These are phyloP conservation scores for Calonectria multiphialidica DNA, from an alignment of 2,329 filamentous ascomycete species.

Conservation along the genomic window DNA sequence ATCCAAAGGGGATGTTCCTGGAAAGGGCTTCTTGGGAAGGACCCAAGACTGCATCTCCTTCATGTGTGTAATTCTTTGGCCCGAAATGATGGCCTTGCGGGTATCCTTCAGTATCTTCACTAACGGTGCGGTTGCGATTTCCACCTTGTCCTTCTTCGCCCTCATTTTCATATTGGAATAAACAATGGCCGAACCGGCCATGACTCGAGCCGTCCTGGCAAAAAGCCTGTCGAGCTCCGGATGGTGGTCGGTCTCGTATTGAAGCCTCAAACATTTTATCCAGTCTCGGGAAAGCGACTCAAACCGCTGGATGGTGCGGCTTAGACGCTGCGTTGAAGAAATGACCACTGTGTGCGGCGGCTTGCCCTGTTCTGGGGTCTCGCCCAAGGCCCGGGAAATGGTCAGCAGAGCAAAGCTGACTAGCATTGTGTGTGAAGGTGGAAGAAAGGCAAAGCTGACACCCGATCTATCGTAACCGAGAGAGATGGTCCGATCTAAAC, in stretches of 20 bases:
- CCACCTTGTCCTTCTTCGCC: slow-evolving; percentile 5
- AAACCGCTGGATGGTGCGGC: slow-evolving; percentile 26
- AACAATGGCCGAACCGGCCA: slow-evolving; percentile 24
- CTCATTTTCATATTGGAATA: slow-evolving; percentile 33
- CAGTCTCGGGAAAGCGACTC: slow-evolving; percentile 24
- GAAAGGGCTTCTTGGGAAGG: slow-evolving; percentile 14
- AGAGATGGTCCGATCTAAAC: background rate
- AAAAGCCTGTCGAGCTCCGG: slow-evolving; percentile 27
- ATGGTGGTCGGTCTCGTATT: slow-evolving; percentile 6
- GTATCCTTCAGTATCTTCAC: slow-evolving; percentile 24
- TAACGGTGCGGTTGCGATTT: slow-evolving; percentile 17
- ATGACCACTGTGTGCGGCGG: slow-evolving; percentile 13
- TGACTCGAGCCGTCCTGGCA: slow-evolving; percentile 23
- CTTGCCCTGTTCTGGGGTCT: slow-evolving; percentile 29
- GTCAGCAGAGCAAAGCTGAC: slow-evolving; percentile 28
- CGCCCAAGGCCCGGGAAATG: slow-evolving; percentile 29
- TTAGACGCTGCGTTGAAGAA: slow-evolving; percentile 17
- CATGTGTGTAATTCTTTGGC: slow-evolving; percentile 32
- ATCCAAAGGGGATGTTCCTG: slow-evolving; percentile 1
- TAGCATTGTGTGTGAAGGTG: slow-evolving; percentile 19
- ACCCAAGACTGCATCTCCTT: slow-evolving; percentile 23
- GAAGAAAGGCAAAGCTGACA: background rate
- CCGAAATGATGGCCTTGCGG: slow-evolving; percentile 27
- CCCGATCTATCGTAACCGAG: slow-evolving; percentile 3
- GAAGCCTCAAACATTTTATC: slow-evolving; percentile 13